Evolutionary conservation across 257 asterid genomes (phyloP), one percentile per base, ranked within the genome.

Genomic region (Forsythia viridissima): DNA sequence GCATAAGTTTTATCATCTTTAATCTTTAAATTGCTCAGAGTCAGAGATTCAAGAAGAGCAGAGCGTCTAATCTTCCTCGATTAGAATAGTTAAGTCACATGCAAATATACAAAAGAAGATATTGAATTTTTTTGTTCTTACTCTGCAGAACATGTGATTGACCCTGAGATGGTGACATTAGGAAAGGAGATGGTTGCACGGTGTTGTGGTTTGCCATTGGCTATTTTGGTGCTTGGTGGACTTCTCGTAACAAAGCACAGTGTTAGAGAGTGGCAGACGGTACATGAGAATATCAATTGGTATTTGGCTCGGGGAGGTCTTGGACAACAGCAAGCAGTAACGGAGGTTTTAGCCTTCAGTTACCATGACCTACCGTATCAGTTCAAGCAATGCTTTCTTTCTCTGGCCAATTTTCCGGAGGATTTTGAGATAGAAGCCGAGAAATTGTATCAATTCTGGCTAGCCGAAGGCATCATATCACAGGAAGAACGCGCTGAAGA

Each of bases 381-480:
- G 46, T 81, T 81, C 84, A 84, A 84, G 76, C 88, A 84, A 72
- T 81, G 85, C 76, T 81, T 84, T 72, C 88, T 84, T 16, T 81
- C 68, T 24, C 37, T 84, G 18, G 88, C 88, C 77, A 84, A 84
- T 76, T 81, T 84, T 51, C 88, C 88, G 0, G 88, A 84, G 79
- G 88, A 84, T 78, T 81, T 79, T 16, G 85, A 81, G 77, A 78
- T 84, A 43, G 88, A 84, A 79, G 88, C 88, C 57, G 85, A 84
- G 81, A 84, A 79, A 71, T 72, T 84, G 4, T 84, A 84, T 80
- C 88, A 84, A 4, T 75, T 81, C 36, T 84, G 88, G 88, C 65
- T 84, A 71, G 88, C 84, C 5, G 88, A 84, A 81, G 85, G 84
- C 36, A 66, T 84, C 18, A 84, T 84, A 72, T 59, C 85, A 2